These are phyloP conservation scores for Solanum boliviense DNA, from an alignment of 257 asterid species.

Conservation along the genomic window DNA sequence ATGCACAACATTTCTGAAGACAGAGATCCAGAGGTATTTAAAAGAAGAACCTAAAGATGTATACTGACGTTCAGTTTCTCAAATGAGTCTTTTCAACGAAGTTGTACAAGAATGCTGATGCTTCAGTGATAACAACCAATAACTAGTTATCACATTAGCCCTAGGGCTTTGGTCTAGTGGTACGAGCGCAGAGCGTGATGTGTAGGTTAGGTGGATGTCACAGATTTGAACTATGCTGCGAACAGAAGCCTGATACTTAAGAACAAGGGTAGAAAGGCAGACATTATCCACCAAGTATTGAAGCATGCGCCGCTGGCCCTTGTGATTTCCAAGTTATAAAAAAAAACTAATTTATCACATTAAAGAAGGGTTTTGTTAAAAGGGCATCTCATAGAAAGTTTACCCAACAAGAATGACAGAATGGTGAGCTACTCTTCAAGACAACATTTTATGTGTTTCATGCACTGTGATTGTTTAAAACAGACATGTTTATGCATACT, in stretches of 20 bases:
- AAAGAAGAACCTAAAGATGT: not conserved
- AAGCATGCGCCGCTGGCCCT: not conserved
- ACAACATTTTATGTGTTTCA: not conserved
- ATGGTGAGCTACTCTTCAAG: not conserved
- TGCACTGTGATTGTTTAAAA: not conserved
- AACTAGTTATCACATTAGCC: not conserved
- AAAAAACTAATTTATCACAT: not conserved
- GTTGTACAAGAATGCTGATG: not conserved
- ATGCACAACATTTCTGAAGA: not conserved
- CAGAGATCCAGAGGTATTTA: not conserved
- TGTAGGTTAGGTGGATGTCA: not conserved
- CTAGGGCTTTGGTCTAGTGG: not conserved
- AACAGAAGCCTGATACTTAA: not conserved
- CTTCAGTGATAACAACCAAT: not conserved
- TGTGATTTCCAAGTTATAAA: not conserved
- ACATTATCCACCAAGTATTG: not conserved
- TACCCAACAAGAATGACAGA: not conserved
- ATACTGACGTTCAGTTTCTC: not conserved
- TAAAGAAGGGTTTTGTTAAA: not conserved
- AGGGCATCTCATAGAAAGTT: not conserved
- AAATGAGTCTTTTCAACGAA: not conserved
- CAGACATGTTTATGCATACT: not conserved
- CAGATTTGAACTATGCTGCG: not conserved
- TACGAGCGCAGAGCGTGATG: not conserved
- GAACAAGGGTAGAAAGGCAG: not conserved